These are phyloP conservation scores for Phalaenopsis hybrid DNA, from an alignment of 116 monocot genomes.

Conservation along the genomic window DNA sequence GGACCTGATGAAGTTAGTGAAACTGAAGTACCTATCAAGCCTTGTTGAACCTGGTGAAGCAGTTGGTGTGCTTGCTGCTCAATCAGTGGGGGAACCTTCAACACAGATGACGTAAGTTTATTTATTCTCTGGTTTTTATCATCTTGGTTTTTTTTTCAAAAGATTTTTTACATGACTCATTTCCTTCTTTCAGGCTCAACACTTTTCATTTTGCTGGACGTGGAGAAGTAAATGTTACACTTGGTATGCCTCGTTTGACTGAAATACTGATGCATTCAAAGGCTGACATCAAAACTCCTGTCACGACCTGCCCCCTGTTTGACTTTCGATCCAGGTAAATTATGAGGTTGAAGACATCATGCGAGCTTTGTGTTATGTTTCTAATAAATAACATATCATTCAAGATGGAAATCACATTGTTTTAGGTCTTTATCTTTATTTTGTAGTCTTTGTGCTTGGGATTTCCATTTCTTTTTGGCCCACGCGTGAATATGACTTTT, in stretches of 20 bases:
- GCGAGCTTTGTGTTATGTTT: neutral
- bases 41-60: constrained; percentile 91
- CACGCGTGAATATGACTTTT: too few species aligned
- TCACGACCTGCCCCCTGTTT: constrained; percentile 80
- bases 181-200: constrained; percentile 54
- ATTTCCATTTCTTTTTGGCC: too few species aligned
- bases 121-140: neutral
- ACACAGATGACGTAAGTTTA: constrained; percentile 97
- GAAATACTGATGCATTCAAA: constrained; percentile 84
- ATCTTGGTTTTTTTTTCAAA: neutral
- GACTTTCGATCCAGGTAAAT: constrained; percentile 38
- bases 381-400: neutral
- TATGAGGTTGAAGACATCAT: neutral
- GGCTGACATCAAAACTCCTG: constrained; percentile 60
- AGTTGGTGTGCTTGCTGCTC: constrained; percentile 92
- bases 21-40: constrained; percentile 68
- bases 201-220: constrained; percentile 96
- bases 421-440: neutral
- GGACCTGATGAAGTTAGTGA: constrained; percentile 60
- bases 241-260: constrained; percentile 86
- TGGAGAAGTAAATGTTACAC: constrained; percentile 91
- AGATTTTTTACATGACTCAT: neutral
- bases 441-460: too few species aligned
- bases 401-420: neutral
- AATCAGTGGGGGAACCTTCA: constrained; percentile 94